These are phyloP conservation scores for Acidiella bohemica DNA, from an alignment of 495 filamentous ascomycete species.

Conservation along the genomic window DNA sequence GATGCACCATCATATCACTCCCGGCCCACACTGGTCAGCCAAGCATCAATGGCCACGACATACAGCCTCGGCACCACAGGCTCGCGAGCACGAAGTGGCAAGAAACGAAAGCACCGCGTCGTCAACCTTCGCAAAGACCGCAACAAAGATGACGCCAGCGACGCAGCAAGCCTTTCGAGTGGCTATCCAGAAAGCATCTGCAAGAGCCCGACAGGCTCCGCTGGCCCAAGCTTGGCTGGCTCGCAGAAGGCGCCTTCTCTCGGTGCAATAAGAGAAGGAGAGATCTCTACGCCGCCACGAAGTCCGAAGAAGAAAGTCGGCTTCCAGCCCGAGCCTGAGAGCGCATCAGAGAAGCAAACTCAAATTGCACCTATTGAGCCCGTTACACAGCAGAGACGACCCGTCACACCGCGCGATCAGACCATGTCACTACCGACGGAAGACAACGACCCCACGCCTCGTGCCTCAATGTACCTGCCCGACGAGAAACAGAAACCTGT, in stretches of 20 bases:
- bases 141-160: slow-evolving; percentile 16
- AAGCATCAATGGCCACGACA: slow-evolving; percentile 34
- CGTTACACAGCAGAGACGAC: slow-evolving; percentile 10
- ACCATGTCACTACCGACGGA: neutral
- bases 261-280: slow-evolving; percentile 36
- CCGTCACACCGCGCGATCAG: slow-evolving; percentile 20
- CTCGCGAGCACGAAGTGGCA: slow-evolving; percentile 46
- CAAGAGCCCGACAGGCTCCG: slow-evolving; percentile 38
- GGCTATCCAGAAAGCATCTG: slow-evolving; percentile 22
- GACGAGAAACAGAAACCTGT: neutral
- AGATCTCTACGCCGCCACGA: slow-evolving; percentile 35
- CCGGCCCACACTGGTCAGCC: slow-evolving; percentile 16
- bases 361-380: too few relatives aligned
- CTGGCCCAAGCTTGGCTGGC: slow-evolving; percentile 24
- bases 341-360: too few relatives aligned
- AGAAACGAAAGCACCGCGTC: slow-evolving; percentile 84
- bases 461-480: slow-evolving; percentile 14
- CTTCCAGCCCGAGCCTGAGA: slow-evolving; percentile 17
- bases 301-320: slow-evolving; percentile 29
- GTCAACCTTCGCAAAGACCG: slow-evolving; percentile 69
- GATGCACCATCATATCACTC: slow-evolving; percentile 36
- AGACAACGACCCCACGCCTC: slow-evolving; percentile 13
- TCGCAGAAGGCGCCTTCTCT: slow-evolving; percentile 35
- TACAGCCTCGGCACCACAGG: slow-evolving; percentile 50
- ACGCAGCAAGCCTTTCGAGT: slow-evolving; percentile 21